phyloP scores from a whole-genome alignment of 164 flowering plant species.

The Annona squamosa region DNA sequence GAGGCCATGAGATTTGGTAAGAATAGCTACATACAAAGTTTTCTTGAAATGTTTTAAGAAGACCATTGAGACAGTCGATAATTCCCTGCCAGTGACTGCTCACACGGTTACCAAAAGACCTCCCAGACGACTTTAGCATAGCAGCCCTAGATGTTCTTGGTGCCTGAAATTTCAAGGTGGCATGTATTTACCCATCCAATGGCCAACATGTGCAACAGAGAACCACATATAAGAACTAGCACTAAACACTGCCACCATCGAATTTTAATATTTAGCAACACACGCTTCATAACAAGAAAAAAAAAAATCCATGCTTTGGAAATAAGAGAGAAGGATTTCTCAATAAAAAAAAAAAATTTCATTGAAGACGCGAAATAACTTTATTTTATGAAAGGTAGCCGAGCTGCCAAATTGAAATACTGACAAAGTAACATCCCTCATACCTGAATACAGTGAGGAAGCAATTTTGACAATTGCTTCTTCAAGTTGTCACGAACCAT shows the following conservation, averaged over 20 bases:
- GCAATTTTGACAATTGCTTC: constrained; percentile 66
- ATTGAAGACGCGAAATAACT: no score
- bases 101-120: constrained; percentile 72
- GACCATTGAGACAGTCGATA: constrained; percentile 63
- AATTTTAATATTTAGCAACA: no score
- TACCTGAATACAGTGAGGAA: constrained; percentile 89
- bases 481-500: constrained; percentile 90
- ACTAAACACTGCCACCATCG: background rate
- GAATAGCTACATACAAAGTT: constrained; percentile 52
- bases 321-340: background rate
- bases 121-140: constrained; percentile 60
- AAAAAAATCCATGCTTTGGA: background rate
- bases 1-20: background rate
- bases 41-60: constrained; percentile 60
- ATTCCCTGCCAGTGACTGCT: constrained; percentile 82
- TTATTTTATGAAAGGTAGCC: background rate
- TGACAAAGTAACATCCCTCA: background rate
- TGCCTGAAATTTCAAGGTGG: constrained; percentile 41
- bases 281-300: background rate
- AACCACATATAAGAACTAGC: background rate
- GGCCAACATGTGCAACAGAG: background rate
- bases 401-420: background rate
- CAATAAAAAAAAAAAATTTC: no score
- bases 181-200: background rate
- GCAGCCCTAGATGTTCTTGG: constrained; percentile 80